Base-by-base conservation (phyloP, 2,329 filamentous ascomycete species). In the Cadophora gregata region DNA sequence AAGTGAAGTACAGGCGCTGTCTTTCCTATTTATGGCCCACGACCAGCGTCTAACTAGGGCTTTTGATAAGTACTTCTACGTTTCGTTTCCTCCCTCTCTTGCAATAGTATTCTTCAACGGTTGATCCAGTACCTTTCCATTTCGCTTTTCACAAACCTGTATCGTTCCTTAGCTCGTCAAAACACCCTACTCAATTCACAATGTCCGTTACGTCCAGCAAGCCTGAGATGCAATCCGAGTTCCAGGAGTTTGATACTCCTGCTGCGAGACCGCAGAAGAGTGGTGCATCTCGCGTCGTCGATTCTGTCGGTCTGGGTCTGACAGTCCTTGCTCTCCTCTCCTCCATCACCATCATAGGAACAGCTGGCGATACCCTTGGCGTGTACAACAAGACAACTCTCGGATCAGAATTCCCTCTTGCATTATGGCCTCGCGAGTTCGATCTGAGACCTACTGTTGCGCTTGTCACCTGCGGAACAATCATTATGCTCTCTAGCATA, bases 381-480 rank as follows among this genome's bases (percentile, higher is more conserved):
- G 83, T 86, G 45, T 89, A 88, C 78, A 80, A 86, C 70, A 77
- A 78, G 31, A 89, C 87, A 1, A 80, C 83, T 19, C 72, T 83
- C 0, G 74, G 75, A 21, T 78, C 80, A n/a, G 80, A 82, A 55
- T 85, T 80, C 72, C 72, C 83, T 25, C 80, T 89, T 21, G 80
- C 86, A 0, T 74, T 89, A 59, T 90, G 87, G 87, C 87, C 87
- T 0, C 77, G 80, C 16, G 77, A 83, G 33, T 86, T 89, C 73
- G 83, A 89, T 74, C 74, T 87, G 38, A 80, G 84, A 58, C 86
- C 87, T 2, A 86, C 84, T 3, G 77, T 85, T 33, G 84, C 86
- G 9, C 79, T 88, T 29, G 81, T 88, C 21, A 81, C 79, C 29
- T 83, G 84, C 45, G 82, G 85, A 60, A 76, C 79, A 38, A 77